These are phyloP conservation scores for Geotrichum cucujoidarum DNA, from an alignment of 1,139 yeast genomes.

Conservation along the genomic window DNA sequence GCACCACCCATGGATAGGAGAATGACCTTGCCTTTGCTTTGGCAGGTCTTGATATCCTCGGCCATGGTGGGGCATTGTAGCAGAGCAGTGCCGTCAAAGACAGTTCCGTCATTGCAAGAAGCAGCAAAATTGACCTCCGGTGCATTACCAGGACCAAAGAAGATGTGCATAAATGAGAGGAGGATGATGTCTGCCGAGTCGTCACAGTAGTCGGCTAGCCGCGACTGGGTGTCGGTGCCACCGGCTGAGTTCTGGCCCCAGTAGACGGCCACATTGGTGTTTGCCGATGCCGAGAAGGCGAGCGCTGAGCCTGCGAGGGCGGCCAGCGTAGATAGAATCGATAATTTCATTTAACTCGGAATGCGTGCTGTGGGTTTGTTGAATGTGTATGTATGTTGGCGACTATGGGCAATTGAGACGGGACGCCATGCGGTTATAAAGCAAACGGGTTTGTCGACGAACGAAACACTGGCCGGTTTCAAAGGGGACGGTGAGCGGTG, in stretches of 20 bases:
- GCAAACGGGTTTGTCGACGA: too few relatives aligned
- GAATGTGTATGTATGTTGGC: not conserved
- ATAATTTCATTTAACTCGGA: not conserved
- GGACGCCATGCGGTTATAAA: too few relatives aligned
- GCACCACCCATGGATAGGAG: constrained; percentile 87
- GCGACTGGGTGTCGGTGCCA: constrained; percentile 46
- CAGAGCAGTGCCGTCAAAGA: constrained; percentile 31
- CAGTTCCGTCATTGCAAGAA: constrained; percentile 40
- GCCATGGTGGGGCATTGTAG: constrained; percentile 40
- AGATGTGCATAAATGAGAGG: constrained; percentile 62
- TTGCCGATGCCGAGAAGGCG: constrained; percentile 13
- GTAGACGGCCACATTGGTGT: constrained; percentile 66
- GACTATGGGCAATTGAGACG: too few relatives aligned
- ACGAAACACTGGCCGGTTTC: not conserved
- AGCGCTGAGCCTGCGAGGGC: not conserved
- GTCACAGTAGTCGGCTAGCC: constrained; percentile 64
- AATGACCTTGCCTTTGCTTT: constrained; percentile 67
- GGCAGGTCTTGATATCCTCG: constrained; percentile 79
- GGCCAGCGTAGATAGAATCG: constrained; percentile 1
- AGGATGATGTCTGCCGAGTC: constrained; percentile 67
- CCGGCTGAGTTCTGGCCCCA: constrained; percentile 92
- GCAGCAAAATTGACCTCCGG: constrained; percentile 63
- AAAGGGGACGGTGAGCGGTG: not conserved
- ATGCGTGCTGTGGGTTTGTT: not conserved
- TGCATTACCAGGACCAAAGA: constrained; percentile 44